Conservation (phyloP, 169 alveolate genomes). For the Cardiosporidium cionae region DNA sequence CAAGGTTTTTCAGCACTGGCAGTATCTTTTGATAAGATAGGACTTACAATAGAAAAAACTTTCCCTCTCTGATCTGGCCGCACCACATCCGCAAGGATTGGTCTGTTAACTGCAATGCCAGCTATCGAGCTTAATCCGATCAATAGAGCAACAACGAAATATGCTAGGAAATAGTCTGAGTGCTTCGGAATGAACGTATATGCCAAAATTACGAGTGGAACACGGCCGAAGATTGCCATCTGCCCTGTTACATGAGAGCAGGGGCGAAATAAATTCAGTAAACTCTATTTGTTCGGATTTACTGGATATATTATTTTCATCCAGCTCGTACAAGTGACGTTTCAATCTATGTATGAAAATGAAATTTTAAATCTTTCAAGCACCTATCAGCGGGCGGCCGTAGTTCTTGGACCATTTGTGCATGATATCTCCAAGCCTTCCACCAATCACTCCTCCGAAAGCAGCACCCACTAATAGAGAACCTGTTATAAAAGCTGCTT, state of each 20-base stretch:
- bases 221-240: slow-evolving; percentile 49
- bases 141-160: slow-evolving; percentile 43
- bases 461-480: slow-evolving; percentile 69
- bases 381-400: slow-evolving; percentile 75
- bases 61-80: slow-evolving; percentile 77
- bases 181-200: slow-evolving; percentile 47
- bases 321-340: slow-evolving; percentile 19
- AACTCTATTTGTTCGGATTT: slow-evolving; percentile 25
- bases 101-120: slow-evolving; percentile 78
- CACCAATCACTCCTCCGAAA: slow-evolving; percentile 80
- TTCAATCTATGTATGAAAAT: slow-evolving; percentile 17
- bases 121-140: slow-evolving; percentile 78
- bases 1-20: neutral
- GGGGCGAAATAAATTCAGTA: neutral
- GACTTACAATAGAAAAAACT: slow-evolving; percentile 58
- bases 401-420: slow-evolving; percentile 57
- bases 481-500: slow-evolving; percentile 71
- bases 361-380: slow-evolving; percentile 24
- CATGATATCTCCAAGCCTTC: slow-evolving; percentile 65
- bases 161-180: slow-evolving; percentile 31
- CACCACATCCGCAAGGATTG: slow-evolving; percentile 77
- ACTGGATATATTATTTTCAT: no score
- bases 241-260: slow-evolving; percentile 21
- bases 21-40: neutral
- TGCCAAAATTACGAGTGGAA: slow-evolving; percentile 52